phyloP scores from a whole-genome alignment of 1,284 basidiomycete genomes.

The Naganishia sp. region DNA sequence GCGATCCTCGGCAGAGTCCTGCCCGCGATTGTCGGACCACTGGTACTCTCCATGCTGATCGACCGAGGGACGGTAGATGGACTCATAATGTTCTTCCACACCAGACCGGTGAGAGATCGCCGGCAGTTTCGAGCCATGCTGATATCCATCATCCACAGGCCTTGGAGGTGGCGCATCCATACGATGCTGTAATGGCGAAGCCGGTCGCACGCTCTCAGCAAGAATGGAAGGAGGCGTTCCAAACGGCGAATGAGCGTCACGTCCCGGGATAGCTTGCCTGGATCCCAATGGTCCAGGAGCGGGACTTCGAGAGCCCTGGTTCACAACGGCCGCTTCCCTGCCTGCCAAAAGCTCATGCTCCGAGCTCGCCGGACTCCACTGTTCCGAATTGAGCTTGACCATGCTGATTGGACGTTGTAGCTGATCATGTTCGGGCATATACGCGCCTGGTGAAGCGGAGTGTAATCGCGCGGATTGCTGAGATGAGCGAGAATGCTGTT shows the following conservation, averaged over 20 bases:
- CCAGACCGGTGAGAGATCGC: background rate
- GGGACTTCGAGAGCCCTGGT: background rate
- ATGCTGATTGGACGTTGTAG: slow-evolving; percentile 15
- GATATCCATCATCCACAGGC: background rate
- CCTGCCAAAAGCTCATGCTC: slow-evolving; percentile 8
- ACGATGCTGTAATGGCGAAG: slow-evolving; percentile 18
- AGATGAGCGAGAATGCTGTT: slow-evolving; percentile 20
- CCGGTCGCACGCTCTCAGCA: background rate
- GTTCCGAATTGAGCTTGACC: slow-evolving; percentile 3
- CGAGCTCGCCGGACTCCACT: slow-evolving; percentile 23
- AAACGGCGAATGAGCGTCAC: slow-evolving; percentile 5
- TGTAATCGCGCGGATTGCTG: slow-evolving; percentile 12
- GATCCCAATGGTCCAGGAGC: background rate
- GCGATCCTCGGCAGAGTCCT: slow-evolving; percentile 6
- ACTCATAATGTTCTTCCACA: background rate
- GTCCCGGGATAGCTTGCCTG: slow-evolving; percentile 3
- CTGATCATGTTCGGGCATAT: background rate
- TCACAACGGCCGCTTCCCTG: background rate
- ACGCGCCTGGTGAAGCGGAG: slow-evolving; percentile 8
- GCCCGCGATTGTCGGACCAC: background rate
- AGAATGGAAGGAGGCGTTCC: slow-evolving; percentile 6
- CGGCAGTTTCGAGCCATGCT: background rate
- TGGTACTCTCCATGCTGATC: background rate
- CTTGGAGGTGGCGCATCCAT: slow-evolving; percentile 4
- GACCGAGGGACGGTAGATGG: background rate